Base-by-base conservation (phyloP, 139 green algal genomes). In the Diplosphaera chodatii region DNA sequence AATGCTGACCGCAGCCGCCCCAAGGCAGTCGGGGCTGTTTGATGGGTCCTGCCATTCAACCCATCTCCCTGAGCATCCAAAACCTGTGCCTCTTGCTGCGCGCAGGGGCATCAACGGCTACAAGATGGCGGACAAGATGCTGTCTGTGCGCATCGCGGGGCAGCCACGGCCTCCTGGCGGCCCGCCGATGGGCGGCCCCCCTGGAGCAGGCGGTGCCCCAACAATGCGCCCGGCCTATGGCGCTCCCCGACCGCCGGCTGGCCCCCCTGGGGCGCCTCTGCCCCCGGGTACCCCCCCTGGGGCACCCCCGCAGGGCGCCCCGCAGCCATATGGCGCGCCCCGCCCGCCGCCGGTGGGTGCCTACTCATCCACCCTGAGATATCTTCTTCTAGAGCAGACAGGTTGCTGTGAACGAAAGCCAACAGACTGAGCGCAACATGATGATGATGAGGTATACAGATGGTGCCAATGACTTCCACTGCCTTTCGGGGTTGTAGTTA, bases 131-230 rank as follows among this genome's bases (percentile, higher is more conserved):
- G 69, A 74, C 48, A 81, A 72, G 41, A 72, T 73, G 1, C 66
- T 86, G 31, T 76, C 78, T 29, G 83, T 90, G 41, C 82, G 84
- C 66, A 69, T 84, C 37, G 75, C 80, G 27, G 67, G 31, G 40
- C 2, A 72, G 29, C 23, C 28, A 33, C 64, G 63, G 67, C 48
- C 5, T 1, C 37, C 8, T 10, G 37, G 32, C 63, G 34, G 40
- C 32, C 30, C 30, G 18, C 64, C 65, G n/a, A n/a, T n/a, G 16
- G 23, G 41, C 41, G 64, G 64, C n/a, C 48, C 28, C 27, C 4
- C 6, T 41, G 67, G 48, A 10, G 6, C n/a, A 8, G 27, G 63
- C 15, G 30, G 28, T 20, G 13, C 28, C 20, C 63, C 30, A 3
- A 32, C 30, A 10, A 67, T 67, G 63, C 30, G 29, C 3, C 63